Evolutionary conservation across 495 filamentous ascomycete species (phyloP), one percentile per base, ranked within the genome.

Genomic region (Amphirosellinia nigrospora): DNA sequence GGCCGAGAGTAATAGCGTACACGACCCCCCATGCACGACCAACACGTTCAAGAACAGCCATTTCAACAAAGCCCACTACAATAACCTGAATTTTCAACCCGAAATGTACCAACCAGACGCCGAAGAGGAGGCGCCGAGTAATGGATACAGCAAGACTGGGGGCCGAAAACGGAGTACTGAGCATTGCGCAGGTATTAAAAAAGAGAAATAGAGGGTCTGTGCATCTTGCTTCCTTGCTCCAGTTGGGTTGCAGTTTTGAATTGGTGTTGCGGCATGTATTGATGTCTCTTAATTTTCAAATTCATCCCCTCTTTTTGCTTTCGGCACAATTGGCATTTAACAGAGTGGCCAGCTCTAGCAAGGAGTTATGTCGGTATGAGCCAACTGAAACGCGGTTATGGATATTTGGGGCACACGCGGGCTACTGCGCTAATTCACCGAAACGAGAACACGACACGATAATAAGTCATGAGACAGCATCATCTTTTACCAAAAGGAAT

Each of bases 11-110:
- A 78, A 71, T 46, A 76, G 71, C 32, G 77, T 79, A 68, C 76
- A 78, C 45, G 81, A 90, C 78, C 78, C 86, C 73, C 43, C 81
- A 13, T 84, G 83, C 69, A 83, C 85, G 71, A 88, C 87, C 67
- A 82, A 84, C 50, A 83, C 84, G 8, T 86, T 87, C 70, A 83
- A 83, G 68, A 87, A 87, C 70, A 90, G 87, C 30, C 90, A 93
- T 30, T 94, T 92, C 80, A 94, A 94, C 73, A 89, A 89, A 59
- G 92, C 92, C 3, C 93, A 96, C 80, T 95, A 91, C 79, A 90
- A 91, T 71, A 95, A 94, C 74, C 85, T 89, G 64, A 90, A 95
- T 73, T 96, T 96, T 72, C 92, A 94, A 72, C 93, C 93, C 0
- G 89, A 91, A 73, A 85, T 87, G 74, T 88, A 84, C 73, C 80